Conservation (phyloP, 2,329 filamentous ascomycete genomes). For the Aureobasidium sp. region DNA sequence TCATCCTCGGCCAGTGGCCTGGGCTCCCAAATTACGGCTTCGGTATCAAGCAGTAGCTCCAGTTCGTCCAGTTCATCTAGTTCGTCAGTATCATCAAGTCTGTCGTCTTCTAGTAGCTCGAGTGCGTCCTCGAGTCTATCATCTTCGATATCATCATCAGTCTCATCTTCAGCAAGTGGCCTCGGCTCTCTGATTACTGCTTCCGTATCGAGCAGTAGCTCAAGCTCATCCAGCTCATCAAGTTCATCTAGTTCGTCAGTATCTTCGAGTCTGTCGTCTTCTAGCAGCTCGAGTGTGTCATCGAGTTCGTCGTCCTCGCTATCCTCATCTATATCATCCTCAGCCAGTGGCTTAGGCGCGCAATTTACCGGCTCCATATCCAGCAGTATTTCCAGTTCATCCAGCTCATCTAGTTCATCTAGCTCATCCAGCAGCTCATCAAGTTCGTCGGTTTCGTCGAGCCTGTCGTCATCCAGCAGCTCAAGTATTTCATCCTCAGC, state of each 20-base stretch:
- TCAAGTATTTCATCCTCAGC: background rate
- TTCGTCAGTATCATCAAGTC: background rate
- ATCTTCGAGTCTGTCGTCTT: background rate
- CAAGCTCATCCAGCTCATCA: background rate
- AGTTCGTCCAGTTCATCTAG: background rate
- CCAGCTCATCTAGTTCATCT: background rate
- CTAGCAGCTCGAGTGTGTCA: background rate
- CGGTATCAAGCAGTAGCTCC: background rate
- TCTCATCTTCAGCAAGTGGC: background rate
- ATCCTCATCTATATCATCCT: background rate
- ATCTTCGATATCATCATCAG: too few species aligned
- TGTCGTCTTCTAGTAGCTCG: background rate
- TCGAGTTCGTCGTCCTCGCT: too few species aligned
- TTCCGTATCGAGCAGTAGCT: background rate
- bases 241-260: background rate
- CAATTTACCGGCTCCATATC: background rate
- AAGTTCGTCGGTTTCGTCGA: background rate
- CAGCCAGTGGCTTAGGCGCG: background rate
- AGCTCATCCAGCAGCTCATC: background rate
- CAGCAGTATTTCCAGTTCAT: background rate
- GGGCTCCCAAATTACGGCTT: background rate
- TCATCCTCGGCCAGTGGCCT: background rate
- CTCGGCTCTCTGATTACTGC: background rate
- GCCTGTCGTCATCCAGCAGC: background rate
- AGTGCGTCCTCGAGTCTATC: too few species aligned